Conservation (phyloP, 1,139 yeast genomes). For the Suhomyces anneliseae region DNA sequence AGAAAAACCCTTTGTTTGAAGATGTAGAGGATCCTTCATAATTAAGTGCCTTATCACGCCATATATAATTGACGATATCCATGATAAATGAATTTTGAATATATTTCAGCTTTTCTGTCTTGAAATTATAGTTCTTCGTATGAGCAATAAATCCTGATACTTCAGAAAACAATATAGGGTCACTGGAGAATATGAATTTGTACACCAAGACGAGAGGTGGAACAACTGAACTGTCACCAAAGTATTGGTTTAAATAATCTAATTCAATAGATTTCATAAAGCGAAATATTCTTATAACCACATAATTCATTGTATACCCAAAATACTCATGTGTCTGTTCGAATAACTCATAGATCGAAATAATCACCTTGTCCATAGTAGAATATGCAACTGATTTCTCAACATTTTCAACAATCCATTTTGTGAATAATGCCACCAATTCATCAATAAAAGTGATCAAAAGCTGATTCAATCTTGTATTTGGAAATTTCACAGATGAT, state of each 20-base stretch:
- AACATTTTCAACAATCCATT: slow-evolving; percentile 1
- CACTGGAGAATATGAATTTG: slow-evolving; percentile 34
- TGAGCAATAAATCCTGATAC: slow-evolving; percentile 50
- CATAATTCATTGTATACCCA: neutral
- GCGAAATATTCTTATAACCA: slow-evolving; percentile 11
- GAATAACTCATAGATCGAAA: slow-evolving; percentile 9
- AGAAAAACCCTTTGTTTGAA: slow-evolving; percentile 38
- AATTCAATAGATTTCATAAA: slow-evolving; percentile 13
- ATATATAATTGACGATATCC: slow-evolving; percentile 60
- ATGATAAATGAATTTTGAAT: slow-evolving; percentile 55
- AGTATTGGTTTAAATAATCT: slow-evolving; percentile 12
- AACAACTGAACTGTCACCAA: slow-evolving; percentile 22
- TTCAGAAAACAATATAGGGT: slow-evolving; percentile 48
- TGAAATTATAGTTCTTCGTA: slow-evolving; percentile 38
- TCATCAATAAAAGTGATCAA: slow-evolving; percentile 4
- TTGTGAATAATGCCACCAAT: slow-evolving; percentile 3
- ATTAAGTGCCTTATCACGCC: slow-evolving; percentile 56
- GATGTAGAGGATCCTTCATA: slow-evolving; percentile 14
- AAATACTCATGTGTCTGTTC: neutral
- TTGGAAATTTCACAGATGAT: neutral
- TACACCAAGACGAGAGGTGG: slow-evolving; percentile 42
- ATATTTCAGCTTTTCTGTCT: slow-evolving; percentile 26
- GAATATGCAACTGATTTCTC: neutral
- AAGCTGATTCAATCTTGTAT: neutral
- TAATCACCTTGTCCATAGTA: slow-evolving; percentile 11